These are phyloP conservation scores for Phtheirospermum japonicum DNA, from an alignment of 257 asterid genomes.

Conservation along the genomic window DNA sequence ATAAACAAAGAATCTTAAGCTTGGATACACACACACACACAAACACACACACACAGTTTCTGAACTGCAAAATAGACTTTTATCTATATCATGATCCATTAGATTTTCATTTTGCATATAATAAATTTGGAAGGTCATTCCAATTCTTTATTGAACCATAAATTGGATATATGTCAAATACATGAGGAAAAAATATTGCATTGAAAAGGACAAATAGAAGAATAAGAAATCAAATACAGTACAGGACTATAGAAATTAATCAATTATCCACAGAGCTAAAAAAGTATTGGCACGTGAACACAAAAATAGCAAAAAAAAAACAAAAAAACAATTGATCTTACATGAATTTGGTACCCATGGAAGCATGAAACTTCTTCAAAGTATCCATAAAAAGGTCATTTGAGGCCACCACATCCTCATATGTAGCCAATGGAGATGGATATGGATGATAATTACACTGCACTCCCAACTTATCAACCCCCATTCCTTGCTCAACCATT, in stretches of 20 bases:
- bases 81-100: too few species aligned
- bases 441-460: conserved; percentile 49
- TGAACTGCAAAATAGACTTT: too few species aligned
- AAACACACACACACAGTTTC: too few species aligned
- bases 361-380: conserved; percentile 65
- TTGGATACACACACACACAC: neutral
- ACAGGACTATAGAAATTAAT: too few species aligned
- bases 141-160: neutral
- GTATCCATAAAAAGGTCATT: conserved; percentile 52
- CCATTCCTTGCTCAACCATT: conserved; percentile 41
- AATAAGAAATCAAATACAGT: too few species aligned
- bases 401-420: conserved; percentile 55
- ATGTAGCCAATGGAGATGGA: conserved; percentile 67
- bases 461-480: conserved; percentile 31
- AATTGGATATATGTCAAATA: too few species aligned
- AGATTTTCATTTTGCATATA: neutral
- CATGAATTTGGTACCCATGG: conserved; percentile 89
- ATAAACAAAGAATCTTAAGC: neutral
- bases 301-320: too few species aligned
- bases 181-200: too few species aligned
- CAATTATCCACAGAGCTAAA: too few species aligned
- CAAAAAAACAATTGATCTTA: conserved; percentile 29
- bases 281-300: too few species aligned
- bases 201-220: too few species aligned
- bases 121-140: neutral